Conservation (phyloP, 192 early-diverging fungal species). For the Spizellomyces punctatus region DNA sequence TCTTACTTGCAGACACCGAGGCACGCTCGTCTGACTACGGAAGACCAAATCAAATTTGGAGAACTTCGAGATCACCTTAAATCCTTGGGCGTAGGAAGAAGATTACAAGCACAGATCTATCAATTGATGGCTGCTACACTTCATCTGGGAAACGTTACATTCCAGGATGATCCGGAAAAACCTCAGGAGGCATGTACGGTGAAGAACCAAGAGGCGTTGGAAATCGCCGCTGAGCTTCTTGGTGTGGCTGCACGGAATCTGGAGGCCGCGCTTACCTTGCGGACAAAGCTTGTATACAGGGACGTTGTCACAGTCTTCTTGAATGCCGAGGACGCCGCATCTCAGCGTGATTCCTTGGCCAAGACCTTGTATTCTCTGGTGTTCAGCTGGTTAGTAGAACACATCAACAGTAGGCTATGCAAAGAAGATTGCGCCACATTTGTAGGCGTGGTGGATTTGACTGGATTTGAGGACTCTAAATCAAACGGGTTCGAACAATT, state of each 20-base stretch:
- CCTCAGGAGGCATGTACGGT: slow-evolving; percentile 75
- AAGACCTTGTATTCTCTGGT: slow-evolving; percentile 84
- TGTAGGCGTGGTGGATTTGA: slow-evolving; percentile 80
- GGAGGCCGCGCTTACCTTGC: slow-evolving; percentile 74
- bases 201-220: slow-evolving; percentile 73
- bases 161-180: slow-evolving; percentile 64
- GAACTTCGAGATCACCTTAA: slow-evolving; percentile 83
- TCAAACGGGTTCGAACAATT: slow-evolving; percentile 48
- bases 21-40: slow-evolving; percentile 34
- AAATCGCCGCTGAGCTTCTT: slow-evolving; percentile 75
- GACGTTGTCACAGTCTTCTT: slow-evolving; percentile 92
- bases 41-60: slow-evolving; percentile 63
- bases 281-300: slow-evolving; percentile 76
- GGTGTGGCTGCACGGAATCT: slow-evolving; percentile 75
- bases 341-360: slow-evolving; percentile 83
- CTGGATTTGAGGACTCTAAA: slow-evolving; percentile 64
- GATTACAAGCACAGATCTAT: slow-evolving; percentile 78
- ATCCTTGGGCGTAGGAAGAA: slow-evolving; percentile 63
- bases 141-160: slow-evolving; percentile 89
- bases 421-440: slow-evolving; percentile 77
- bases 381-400: slow-evolving; percentile 90
- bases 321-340: slow-evolving; percentile 71
- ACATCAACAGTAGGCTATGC: slow-evolving; percentile 83
- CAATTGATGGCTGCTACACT: slow-evolving; percentile 85
- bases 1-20: slow-evolving; percentile 37